Evolutionary conservation across 495 filamentous ascomycete genomes (phyloP).

Genomic region (Daldinia childiae): DNA sequence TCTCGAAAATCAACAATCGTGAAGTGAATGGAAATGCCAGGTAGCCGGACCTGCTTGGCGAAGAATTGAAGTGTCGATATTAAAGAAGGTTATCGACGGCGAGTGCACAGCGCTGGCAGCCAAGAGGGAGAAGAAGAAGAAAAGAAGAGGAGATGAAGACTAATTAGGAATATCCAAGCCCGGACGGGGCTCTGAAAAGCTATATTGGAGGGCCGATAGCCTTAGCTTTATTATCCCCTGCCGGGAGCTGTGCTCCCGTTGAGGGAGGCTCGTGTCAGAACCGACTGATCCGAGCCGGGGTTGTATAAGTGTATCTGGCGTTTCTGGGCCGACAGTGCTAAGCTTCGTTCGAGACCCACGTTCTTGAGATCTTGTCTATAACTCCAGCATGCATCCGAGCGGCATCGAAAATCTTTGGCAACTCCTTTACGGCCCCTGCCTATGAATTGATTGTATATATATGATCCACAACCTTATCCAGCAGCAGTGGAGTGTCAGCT

Average conservation of each 20-base stretch:
- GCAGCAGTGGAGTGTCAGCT: slow-evolving; percentile 12
- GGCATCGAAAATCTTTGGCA: slow-evolving; percentile 49
- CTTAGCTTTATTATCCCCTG: slow-evolving; percentile 34
- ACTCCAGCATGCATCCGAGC: slow-evolving; percentile 58
- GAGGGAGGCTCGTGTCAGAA: slow-evolving; percentile 54
- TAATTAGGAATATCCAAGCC: slow-evolving; percentile 42
- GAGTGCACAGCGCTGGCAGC: slow-evolving; percentile 55
- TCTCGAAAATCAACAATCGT: slow-evolving; percentile 32
- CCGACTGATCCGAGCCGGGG: slow-evolving; percentile 44
- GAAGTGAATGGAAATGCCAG: slow-evolving; percentile 50
- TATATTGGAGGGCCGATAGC: slow-evolving; percentile 51
- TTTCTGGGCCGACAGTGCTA: slow-evolving; percentile 50
- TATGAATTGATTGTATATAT: slow-evolving; percentile 10
- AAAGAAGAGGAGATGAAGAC: slow-evolving; percentile 44
- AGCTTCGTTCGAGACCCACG: slow-evolving; percentile 55
- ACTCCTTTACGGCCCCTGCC: slow-evolving; percentile 23
- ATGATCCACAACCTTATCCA: slow-evolving; percentile 25
- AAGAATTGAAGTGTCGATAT: slow-evolving; percentile 52
- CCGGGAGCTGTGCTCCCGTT: slow-evolving; percentile 45
- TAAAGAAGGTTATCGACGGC: slow-evolving; percentile 60
- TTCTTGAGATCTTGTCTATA: slow-evolving; percentile 59
- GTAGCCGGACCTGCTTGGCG: slow-evolving; percentile 59
- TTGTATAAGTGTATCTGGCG: slow-evolving; percentile 47
- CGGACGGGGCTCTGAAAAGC: slow-evolving; percentile 47
- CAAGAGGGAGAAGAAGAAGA: slow-evolving; percentile 45